Evolutionary conservation across 2,329 filamentous ascomycete species (phyloP).

Genomic region (Fusarium devonianum): DNA sequence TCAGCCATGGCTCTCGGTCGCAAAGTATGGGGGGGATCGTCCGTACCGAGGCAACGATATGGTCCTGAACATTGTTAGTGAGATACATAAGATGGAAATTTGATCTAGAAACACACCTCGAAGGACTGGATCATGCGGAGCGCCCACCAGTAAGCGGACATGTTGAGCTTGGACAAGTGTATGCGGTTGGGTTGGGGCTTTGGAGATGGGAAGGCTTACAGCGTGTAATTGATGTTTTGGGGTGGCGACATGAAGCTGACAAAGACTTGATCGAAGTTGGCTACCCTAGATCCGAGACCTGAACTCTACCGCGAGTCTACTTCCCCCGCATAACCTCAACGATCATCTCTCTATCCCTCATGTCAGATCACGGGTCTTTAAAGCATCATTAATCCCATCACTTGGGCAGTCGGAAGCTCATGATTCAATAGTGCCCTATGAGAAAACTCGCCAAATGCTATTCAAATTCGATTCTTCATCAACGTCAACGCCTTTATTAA

Average conservation of each 20-base stretch:
- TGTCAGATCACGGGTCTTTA: too few relatives aligned
- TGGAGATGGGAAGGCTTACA: not conserved
- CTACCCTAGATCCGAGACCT: conserved; percentile 33
- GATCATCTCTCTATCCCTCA: too few relatives aligned
- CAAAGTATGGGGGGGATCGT: not conserved
- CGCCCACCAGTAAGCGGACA: conserved; percentile 46
- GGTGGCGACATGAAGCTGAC: conserved; percentile 22
- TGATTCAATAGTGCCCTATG: too few relatives aligned
- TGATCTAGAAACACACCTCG: conserved; percentile 36
- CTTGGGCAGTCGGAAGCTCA: too few relatives aligned
- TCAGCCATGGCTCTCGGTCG: too few relatives aligned
- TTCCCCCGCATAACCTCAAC: too few relatives aligned
- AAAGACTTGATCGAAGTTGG: not conserved
- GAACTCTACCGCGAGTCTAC: too few relatives aligned
- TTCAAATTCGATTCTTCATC: too few relatives aligned
- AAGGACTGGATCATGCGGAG: conserved; percentile 47
- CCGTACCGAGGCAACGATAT: conserved; percentile 45
- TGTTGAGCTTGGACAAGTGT: conserved; percentile 24
- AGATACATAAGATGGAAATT: fast-evolving
- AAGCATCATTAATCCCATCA: too few relatives aligned
- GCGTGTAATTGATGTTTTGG: conserved; percentile 22
- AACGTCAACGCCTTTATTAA: too few relatives aligned
- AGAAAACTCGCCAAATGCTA: too few relatives aligned
- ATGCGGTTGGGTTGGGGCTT: conserved; percentile 1
- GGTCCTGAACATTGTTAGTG: conserved; percentile 42